Evolutionary conservation across 306 rosid genomes (phyloP), one percentile per base, ranked within the genome.

Genomic region (Spatholobus suberectus): DNA sequence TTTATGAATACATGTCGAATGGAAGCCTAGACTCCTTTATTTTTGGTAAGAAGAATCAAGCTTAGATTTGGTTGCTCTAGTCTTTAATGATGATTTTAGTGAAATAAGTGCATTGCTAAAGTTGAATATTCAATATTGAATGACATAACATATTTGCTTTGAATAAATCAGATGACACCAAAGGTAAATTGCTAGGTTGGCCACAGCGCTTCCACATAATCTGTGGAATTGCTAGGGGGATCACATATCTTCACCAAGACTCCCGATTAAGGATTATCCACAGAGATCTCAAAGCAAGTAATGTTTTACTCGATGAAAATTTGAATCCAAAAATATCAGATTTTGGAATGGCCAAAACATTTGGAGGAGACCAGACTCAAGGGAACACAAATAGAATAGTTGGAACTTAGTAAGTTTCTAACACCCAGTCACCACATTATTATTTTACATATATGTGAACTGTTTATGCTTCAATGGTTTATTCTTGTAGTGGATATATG

Each of bases 1-100:
- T 78, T 21, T 66, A 77, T 65, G 82, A 65, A 65, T 77, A 66
- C 54, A 52, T 78, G 75, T 10, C 41, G 0, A 67, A 67, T 5
- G 4, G 67, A 3, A 85, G 86, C 77, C n/a, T 85, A 6, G 78
- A 82, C 61, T 29, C 15, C 43, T 85, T 85, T 77, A 65, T 82
- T 51, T 85, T 85, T 44, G 77, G 87, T 84, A n/a, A n/a, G n/a
- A n/a, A n/a, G n/a, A n/a, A n/a, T n/a, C n/a, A n/a, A n/a, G n/a
- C n/a, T n/a, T n/a, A n/a, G n/a, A n/a, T n/a, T n/a, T n/a, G n/a
- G n/a, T n/a, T n/a, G n/a, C n/a, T n/a, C n/a, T n/a, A n/a, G n/a
- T n/a, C n/a, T n/a, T n/a, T n/a, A n/a, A n/a, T n/a, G n/a, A n/a
- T n/a, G n/a, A n/a, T n/a, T n/a, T n/a, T n/a, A n/a, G n/a, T n/a